These are phyloP conservation scores for Ophiobolus disseminans DNA, from an alignment of 2,329 filamentous ascomycete genomes.

Conservation along the genomic window DNA sequence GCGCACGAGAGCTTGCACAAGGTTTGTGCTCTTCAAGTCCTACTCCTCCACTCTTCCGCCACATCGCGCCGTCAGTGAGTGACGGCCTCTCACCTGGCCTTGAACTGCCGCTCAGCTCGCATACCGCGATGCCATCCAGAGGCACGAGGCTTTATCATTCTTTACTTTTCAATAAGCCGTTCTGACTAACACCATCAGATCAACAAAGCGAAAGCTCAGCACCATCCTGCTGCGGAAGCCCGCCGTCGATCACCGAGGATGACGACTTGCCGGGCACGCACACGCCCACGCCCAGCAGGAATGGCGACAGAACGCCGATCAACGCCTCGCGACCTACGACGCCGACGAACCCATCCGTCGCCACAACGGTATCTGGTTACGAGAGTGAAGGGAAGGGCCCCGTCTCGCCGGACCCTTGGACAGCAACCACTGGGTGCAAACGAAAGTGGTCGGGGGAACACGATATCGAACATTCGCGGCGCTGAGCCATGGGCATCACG, in stretches of 20 bases:
- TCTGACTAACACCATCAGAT: neutral
- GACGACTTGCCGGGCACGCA: neutral
- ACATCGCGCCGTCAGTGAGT: too few species aligned
- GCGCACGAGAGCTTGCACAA: neutral
- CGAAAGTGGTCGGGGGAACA: neutral
- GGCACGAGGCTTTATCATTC: too few species aligned
- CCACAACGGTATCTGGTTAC: neutral
- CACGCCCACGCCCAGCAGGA: neutral
- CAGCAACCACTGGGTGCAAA: neutral
- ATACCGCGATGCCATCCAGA: too few species aligned
- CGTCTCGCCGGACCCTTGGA: neutral
- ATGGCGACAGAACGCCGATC: neutral
- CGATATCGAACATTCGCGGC: neutral
- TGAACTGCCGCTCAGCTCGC: too few species aligned
- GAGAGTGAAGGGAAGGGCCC: neutral
- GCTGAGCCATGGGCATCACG: neutral
- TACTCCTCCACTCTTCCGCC: too few species aligned
- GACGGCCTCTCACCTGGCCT: too few species aligned
- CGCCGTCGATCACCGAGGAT: neutral
- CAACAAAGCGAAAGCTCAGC: neutral
- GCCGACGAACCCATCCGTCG: neutral
- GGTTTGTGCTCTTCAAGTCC: neutral
- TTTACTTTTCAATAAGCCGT: neutral
- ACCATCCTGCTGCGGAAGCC: neutral
- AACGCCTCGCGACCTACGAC: neutral